phyloP scores from a whole-genome alignment of 2,329 filamentous ascomycete genomes.

The Fusarium bulbicola region DNA sequence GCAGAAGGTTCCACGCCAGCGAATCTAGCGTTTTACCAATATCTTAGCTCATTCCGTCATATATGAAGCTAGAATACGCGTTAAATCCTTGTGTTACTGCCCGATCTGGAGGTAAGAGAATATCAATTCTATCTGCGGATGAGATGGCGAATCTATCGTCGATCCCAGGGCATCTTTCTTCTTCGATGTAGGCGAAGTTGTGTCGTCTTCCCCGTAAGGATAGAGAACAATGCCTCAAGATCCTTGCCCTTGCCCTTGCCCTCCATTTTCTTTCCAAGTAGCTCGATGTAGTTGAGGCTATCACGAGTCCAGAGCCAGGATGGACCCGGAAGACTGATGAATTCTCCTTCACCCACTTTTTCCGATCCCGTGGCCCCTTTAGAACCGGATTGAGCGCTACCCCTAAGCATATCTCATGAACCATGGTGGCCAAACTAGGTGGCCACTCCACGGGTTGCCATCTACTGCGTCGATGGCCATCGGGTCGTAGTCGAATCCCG shows the following conservation, averaged over 20 bases:
- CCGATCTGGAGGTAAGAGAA: neutral
- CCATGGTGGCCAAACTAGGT: neutral
- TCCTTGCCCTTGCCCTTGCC: neutral
- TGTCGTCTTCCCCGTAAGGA: neutral
- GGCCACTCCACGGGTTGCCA: neutral
- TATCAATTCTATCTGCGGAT: neutral
- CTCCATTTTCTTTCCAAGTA: neutral
- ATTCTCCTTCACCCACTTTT: neutral
- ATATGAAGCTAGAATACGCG: too few relatives aligned
- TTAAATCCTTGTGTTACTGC: too few relatives aligned
- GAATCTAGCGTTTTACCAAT: too few relatives aligned
- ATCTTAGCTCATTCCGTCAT: too few relatives aligned
- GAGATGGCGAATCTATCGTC: neutral
- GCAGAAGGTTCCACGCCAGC: too few relatives aligned
- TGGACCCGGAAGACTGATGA: neutral
- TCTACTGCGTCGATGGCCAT: neutral
- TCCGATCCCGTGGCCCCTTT: neutral
- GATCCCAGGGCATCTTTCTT: neutral
- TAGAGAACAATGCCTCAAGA: neutral
- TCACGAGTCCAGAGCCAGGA: neutral
- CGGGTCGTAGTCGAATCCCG: neutral
- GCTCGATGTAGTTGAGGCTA: neutral
- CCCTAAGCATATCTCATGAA: neutral
- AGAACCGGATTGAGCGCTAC: neutral
- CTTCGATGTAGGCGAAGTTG: neutral